These are phyloP conservation scores for Mortierella claussenii DNA, from an alignment of 192 early-diverging fungal genomes.

Conservation along the genomic window DNA sequence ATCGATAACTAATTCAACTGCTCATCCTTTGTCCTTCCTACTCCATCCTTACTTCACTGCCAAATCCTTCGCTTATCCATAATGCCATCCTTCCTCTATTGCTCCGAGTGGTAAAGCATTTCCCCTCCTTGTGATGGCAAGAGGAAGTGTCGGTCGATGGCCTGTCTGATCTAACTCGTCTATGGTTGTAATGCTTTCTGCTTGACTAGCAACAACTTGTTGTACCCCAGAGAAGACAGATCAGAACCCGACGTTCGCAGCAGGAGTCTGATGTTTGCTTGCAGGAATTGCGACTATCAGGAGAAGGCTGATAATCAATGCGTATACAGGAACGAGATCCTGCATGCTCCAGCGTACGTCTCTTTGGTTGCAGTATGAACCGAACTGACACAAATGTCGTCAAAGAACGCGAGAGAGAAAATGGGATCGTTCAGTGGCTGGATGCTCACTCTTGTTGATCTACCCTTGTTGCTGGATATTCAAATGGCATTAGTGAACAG, in stretches of 20 bases:
- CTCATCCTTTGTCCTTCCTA: no score
- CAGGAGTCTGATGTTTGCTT: conserved; percentile 71
- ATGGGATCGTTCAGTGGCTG: no score
- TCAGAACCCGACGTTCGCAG: conserved; percentile 39
- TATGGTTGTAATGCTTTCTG: not conserved
- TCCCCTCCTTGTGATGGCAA: no score
- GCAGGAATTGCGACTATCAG: conserved; percentile 80
- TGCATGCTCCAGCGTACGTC: conserved; percentile 63
- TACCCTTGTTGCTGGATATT: not conserved
- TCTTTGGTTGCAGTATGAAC: not conserved
- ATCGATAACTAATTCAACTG: conserved; percentile 8
- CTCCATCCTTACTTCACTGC: not conserved
- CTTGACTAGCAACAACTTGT: conserved; percentile 75
- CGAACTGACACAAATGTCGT: not conserved
- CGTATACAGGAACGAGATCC: conserved; percentile 81
- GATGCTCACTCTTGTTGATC: not conserved
- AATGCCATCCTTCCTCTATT: conserved; percentile 65
- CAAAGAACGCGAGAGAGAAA: no score
- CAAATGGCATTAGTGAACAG: conserved; percentile 68
- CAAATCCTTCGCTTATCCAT: not conserved
- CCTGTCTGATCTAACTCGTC: conserved; percentile 2
- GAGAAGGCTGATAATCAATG: conserved; percentile 76
- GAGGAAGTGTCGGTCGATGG: not conserved
- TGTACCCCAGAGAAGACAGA: conserved; percentile 82
- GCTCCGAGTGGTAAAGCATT: conserved; percentile 61